Base-by-base conservation (phyloP, 2,329 filamentous ascomycete species). In the Beauveria sp. region DNA sequence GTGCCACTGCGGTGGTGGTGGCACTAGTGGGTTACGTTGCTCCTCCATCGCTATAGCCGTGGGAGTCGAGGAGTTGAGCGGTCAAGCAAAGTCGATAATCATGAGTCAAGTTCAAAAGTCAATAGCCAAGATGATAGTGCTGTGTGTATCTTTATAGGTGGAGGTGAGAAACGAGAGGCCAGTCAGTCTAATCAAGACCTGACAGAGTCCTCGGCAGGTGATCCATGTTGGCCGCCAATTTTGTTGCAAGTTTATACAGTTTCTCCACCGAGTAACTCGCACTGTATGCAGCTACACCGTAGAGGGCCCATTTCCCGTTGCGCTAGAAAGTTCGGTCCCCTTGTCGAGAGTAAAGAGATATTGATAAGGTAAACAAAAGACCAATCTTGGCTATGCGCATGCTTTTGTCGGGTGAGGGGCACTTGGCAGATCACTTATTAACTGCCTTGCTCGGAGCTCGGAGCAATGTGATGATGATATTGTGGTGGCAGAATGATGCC, bases 271-370 rank as follows among this genome's bases (percentile, higher is more conserved):
- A 1, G 3, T 9, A 22, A 4, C 28, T 46, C 42, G 22, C 43
- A 61, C 58, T 61, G 58, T 60, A 60, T 60, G 58, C 58, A 47
- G 3, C 6, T 60, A 60, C 42, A 53, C 58, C 58, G 58, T 60
- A 60, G 49, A 60, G 42, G 50, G 26, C 16, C 58, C 58, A 43
- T 53, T 54, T 38, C 24, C 40, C 58, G 58, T 60, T 54, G 50
- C 50, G 58, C 58, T 60, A 60, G 50, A 40, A n/a, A 16, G 46
- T 26, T 22, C 30, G n/a, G 26, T 30, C 20, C 10, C 42, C 18
- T 28, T 50, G 45, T 50, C n/a, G 20, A 40, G 42, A 22, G 55
- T 50, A 16, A 42, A 40, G 45, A 42, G 43, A 57, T 49, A 47
- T 16, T 38, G 34, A 38, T 38, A 57, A 43, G 42, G 55, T 58